Percentiles rank a stretch among this genome's conserved stretches.
Evolutionary conservation across 306 rosid species (phyloP).

Genomic region (Canavalia ensiformis): DNA sequence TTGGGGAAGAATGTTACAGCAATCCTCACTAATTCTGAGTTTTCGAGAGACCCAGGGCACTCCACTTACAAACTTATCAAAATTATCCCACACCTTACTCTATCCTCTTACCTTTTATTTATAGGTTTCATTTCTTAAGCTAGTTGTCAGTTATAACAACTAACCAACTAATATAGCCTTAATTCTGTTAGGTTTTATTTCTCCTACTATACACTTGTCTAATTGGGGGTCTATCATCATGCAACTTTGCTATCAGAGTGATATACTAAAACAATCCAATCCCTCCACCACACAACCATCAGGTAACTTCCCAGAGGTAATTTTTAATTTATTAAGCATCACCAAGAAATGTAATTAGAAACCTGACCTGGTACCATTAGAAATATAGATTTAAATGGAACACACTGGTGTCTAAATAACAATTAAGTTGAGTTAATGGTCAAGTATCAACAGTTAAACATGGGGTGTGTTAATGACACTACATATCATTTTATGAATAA

Average conservation of each 20-base stretch:
- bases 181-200: no score
- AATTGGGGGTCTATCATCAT: no score
- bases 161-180: no score
- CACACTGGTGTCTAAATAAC: background rate
- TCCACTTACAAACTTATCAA: no score
- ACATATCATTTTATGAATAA: conserved; percentile 9
- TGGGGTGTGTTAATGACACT: background rate
- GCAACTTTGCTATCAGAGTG: background rate
- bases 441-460: background rate
- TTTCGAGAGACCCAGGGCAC: no score
- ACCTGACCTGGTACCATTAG: background rate
- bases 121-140: no score
- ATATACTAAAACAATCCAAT: conserved; percentile 16
- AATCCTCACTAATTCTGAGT: no score
- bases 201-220: no score
- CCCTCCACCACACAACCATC: conserved; percentile 6
- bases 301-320: background rate
- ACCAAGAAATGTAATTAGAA: conserved; percentile 22
- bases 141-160: no score
- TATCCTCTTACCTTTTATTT: no score
- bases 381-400: conserved; percentile 21
- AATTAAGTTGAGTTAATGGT: conserved; percentile 7
- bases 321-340: conserved; percentile 9
- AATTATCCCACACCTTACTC: no score
- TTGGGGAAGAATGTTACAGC: no score